Percentiles rank a stretch among this genome's conserved stretches.
Conservation (phyloP, 1,284 basidiomycete genomes). For the Heterobasidion irregulare region DNA sequence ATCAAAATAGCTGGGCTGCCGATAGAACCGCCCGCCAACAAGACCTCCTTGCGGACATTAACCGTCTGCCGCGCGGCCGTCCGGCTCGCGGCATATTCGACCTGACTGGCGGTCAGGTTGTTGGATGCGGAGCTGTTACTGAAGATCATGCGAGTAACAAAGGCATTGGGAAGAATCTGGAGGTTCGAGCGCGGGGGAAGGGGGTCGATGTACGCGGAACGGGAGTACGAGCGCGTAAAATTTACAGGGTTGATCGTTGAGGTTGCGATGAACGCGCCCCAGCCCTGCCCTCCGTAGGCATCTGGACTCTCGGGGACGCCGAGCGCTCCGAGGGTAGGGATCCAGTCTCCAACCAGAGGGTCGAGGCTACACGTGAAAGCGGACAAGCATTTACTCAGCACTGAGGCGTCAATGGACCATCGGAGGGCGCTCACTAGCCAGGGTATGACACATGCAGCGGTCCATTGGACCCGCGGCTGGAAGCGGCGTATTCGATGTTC, state of each 20-base stretch:
- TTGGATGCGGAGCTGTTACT: slow-evolving; percentile 27
- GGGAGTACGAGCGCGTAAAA: slow-evolving; percentile 62
- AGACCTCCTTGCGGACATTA: slow-evolving; percentile 48
- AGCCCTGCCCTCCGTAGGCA: slow-evolving; percentile 38
- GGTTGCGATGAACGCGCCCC: slow-evolving; percentile 50
- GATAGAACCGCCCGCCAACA: slow-evolving; percentile 55
- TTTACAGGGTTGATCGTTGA: slow-evolving; percentile 58
- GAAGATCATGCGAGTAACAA: slow-evolving; percentile 57
- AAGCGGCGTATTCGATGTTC: slow-evolving; percentile 30
- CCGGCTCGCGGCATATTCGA: slow-evolving; percentile 38
- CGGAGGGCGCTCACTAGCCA: slow-evolving; percentile 32
- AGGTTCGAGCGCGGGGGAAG: slow-evolving; percentile 52
- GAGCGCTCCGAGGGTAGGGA: slow-evolving; percentile 31
- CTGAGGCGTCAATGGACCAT: not conserved
- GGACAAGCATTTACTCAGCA: not conserved
- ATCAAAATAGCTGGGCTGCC: slow-evolving; percentile 62
- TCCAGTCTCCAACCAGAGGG: slow-evolving; percentile 45
- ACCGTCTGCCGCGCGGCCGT: slow-evolving; percentile 29
- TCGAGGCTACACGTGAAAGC: slow-evolving; percentile 27
- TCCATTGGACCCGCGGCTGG: slow-evolving; percentile 36
- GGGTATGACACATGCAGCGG: slow-evolving; percentile 41
- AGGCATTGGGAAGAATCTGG: slow-evolving; percentile 45
- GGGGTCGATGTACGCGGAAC: slow-evolving; percentile 63
- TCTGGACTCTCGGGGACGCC: slow-evolving; percentile 35
- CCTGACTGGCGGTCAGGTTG: slow-evolving; percentile 43